These are phyloP conservation scores for Lachancea sp. DNA, from an alignment of 805 yeast species.

Conservation along the genomic window DNA sequence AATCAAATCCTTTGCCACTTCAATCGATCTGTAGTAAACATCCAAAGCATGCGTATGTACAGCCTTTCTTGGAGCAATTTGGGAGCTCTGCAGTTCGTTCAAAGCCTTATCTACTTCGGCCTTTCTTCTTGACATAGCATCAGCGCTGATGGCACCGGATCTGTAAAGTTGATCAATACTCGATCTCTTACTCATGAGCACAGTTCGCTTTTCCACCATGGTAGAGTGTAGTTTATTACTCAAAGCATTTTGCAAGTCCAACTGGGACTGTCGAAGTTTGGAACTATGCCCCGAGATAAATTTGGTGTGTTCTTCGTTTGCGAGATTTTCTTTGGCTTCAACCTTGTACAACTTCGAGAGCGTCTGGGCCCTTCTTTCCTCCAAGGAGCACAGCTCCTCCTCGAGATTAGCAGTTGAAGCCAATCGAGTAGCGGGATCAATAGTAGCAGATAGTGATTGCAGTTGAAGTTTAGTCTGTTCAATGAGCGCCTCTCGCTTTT, in stretches of 20 bases:
- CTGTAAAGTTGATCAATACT: slow-evolving; percentile 12
- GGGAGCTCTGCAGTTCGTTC: slow-evolving; percentile 11
- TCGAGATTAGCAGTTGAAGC: background rate
- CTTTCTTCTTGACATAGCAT: slow-evolving; percentile 9
- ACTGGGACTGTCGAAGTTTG: slow-evolving; percentile 16
- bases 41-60: background rate
- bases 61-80: background rate
- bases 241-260: slow-evolving; percentile 18
- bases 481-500: slow-evolving; percentile 21
- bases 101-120: slow-evolving; percentile 14
- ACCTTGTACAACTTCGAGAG: slow-evolving; percentile 17
- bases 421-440: background rate
- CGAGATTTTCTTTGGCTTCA: slow-evolving; percentile 10
- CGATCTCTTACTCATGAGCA: slow-evolving; percentile 16
- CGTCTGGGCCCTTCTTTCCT: slow-evolving; percentile 17
- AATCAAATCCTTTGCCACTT: slow-evolving; percentile 25
- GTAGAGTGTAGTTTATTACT: slow-evolving; percentile 13
- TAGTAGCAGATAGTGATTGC: slow-evolving; percentile 2
- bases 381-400: slow-evolving; percentile 1
- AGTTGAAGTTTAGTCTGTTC: slow-evolving; percentile 14
- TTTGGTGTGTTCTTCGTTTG: slow-evolving; percentile 10
- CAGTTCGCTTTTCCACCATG: slow-evolving; percentile 16
- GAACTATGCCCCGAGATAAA: slow-evolving; percentile 14
- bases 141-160: background rate
- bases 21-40: slow-evolving; percentile 26